Conservation (phyloP, 805 yeast species). For the Nakazawaea wyomingensis region DNA sequence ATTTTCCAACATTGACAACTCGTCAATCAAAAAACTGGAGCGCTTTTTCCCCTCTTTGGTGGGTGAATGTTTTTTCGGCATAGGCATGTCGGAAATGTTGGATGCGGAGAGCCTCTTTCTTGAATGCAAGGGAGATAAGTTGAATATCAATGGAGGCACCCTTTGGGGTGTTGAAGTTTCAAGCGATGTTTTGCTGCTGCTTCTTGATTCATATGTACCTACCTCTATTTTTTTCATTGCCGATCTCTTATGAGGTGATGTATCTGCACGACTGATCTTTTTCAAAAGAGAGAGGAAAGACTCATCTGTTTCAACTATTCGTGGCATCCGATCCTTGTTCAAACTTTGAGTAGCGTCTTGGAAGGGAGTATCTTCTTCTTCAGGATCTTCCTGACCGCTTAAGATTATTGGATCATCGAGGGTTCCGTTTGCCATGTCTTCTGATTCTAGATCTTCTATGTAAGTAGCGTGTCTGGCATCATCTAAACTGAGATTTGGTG, state of each 20-base stretch:
- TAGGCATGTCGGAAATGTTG: background rate
- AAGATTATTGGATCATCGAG: too few species aligned
- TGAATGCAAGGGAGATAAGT: background rate
- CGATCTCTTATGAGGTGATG: too few species aligned
- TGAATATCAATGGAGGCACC: background rate
- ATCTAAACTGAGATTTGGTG: too few species aligned
- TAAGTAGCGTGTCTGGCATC: too few species aligned
- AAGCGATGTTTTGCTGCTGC: background rate
- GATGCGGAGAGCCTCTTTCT: conserved; percentile 2
- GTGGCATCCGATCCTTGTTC: too few species aligned
- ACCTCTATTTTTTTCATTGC: too few species aligned
- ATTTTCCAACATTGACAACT: background rate
- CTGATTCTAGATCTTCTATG: too few species aligned
- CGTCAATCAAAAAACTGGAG: conserved; percentile 1
- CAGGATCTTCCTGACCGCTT: too few species aligned
- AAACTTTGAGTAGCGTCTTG: too few species aligned
- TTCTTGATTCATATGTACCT: background rate
- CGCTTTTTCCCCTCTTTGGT: background rate
- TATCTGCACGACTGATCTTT: conserved; percentile 1
- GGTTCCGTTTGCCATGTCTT: too few species aligned
- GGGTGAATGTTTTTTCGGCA: conserved; percentile 2
- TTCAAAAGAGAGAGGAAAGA: background rate
- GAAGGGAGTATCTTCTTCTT: too few species aligned
- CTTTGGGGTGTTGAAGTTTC: background rate
- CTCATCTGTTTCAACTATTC: too few species aligned